Base-by-base conservation (phyloP, 1,284 basidiomycete genomes). In the Ganoderma meredithae region DNA sequence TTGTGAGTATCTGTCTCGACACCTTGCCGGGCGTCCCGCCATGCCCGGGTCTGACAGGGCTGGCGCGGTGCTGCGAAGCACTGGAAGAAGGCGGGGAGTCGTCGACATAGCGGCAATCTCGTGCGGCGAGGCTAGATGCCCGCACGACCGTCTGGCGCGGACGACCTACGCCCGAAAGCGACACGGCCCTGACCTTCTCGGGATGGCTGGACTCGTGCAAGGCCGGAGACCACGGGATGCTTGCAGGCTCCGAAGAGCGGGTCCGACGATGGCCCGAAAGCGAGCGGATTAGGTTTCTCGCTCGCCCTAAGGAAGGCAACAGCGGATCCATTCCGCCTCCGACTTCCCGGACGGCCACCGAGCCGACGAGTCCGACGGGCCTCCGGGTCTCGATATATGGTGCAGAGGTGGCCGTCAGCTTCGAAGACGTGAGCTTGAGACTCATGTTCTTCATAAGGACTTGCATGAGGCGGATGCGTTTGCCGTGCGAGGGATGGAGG, bases 381-480 rank as follows among this genome's bases (percentile, higher is more conserved):
- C 36, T 19, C 25, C 39, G 22, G 1, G 40, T 40, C n/a, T 41
- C 36, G 15, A 17, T 39, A 40, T 60, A 36, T 22, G 33, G 36
- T 15, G 22, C 12, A 25, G 6, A 13, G 5, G 22, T 22, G 22
- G 36, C 33, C 17, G 85, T 83, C 68, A 90, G 70, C 75, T 85
- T 89, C 75, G 87, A 87, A 0, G 91, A 86, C 1, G 83, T 79
- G 52, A 91, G 76, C 75, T 88, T 93, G 27, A 85, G 79, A 0
- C 82, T 81, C 56, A 93, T 81, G 66, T 83, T 87, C 81, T 94
- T 94, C 79, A 85, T 89, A 76, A 94, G 81, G 41, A 92, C 82
- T 40, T 92, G 88, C 78, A 93, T 85, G 58, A 94, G 77, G 49
- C 83, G 85, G 64, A 90, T 82, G n/a, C 68, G 72, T 76, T 88